Evolutionary conservation across 257 asterid species (phyloP), one percentile per base, ranked within the genome.

Genomic region (Solanum medicagineum): DNA sequence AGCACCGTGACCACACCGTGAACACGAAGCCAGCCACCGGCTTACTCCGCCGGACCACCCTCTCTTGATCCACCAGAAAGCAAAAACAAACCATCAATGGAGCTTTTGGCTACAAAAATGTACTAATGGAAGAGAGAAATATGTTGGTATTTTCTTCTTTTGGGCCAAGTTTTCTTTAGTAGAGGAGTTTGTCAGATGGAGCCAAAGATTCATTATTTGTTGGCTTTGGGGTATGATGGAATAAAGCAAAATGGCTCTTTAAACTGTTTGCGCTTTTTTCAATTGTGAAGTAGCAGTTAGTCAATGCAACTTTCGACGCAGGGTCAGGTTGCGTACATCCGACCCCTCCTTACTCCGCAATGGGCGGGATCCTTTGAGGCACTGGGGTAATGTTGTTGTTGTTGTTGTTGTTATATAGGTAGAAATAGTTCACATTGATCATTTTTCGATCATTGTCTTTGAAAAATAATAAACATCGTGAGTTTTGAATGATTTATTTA

Each of bases 1-100:
- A 3, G 98, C 98, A 44, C 97, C 59, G 40, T 88, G 88, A 2
- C 92, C 91, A 86, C 98, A 94, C 87, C 97, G 88, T 3, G 97
- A 92, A 55, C 98, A 95, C 85, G 84, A 87, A 87, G 54, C 95
- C 98, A 2, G 98, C 98, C 88, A 84, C 93, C 86, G 96, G 96
- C 90, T 91, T 93, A 84, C 86, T 87, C 92, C 87, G 89, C 81
- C 89, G 86, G 65, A 92, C 86, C 69, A 80, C 89, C 85, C 87
- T 92, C 91, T 89, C 93, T 88, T 94, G 97, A 68, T 94, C 98
- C 85, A 94, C 94, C 91, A 94, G 85, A 81, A 94, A 93, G 85
- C 96, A 94, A 91, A 94, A 91, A 73, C 95, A 94, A 29, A 91
- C 98, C 97, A 94, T 93, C 20, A 17, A 40, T 19, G 53, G 51